Evolutionary conservation across 2,329 filamentous ascomycete species (phyloP), one percentile per base, ranked within the genome.

Genomic region (Epichloe coenophiala): DNA sequence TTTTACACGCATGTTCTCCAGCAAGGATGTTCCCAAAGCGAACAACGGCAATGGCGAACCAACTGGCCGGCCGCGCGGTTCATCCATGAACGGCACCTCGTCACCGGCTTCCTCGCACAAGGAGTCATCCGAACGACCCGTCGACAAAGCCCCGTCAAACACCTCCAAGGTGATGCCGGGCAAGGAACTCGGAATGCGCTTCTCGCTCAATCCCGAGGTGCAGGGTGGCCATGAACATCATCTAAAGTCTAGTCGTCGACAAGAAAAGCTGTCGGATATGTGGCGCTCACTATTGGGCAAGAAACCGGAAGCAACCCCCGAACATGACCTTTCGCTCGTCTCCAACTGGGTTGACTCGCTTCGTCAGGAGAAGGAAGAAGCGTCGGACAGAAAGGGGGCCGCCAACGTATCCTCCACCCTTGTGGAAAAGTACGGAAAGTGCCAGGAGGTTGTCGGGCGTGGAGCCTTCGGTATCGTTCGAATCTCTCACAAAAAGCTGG

Each of bases 401-500:
- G 78, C 84, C 6, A 86, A 84, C 61, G 76, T 86, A 15, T 81
- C 81, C 19, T 62, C 65, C 4, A 89, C 89, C 1, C 73, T 98
- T 46, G 87, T 93, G 1, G 88, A 97, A 63, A 97, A 97, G 66
- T 98, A 98, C 65, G 93, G 93, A 60, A 97, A 97, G 70, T 97
- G 93, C 64, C 91, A 97, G 64, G 93, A 98, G 66, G 83, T 98
- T 36, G 88, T 98, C 23, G 93, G 93, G 19, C 88, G 91, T 38
- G 93, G 93, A 54, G 93, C 93, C 41, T 98, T 98, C 67, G 93
- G 93, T 51, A 95, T 98, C 56, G 93, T 98, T 56, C 82, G 93
- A 54, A 95, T 97, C 67, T 95, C 91, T 15, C 93, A 97, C 78
- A 98, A 98, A 71, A 84, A 88, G 54, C 78, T 94, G 54, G 86